Evolutionary conservation across 2,329 filamentous ascomycete species (phyloP).

Genomic region (Colletotrichum musae): DNA sequence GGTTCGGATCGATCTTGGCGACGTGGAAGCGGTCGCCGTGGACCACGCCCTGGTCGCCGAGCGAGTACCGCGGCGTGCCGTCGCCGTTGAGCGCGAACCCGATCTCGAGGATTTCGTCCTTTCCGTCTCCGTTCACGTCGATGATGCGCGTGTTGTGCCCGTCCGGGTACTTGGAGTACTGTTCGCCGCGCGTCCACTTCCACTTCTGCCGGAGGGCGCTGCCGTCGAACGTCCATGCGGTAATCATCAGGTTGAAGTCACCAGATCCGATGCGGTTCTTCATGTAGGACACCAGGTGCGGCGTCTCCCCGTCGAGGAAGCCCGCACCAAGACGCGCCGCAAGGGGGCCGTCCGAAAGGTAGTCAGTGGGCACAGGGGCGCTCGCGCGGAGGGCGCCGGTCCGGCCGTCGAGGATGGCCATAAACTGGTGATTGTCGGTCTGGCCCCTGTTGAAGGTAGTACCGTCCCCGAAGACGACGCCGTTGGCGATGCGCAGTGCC

Average conservation of each 20-base stretch:
- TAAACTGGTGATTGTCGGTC: constrained; percentile 42
- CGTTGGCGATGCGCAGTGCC: constrained; percentile 44
- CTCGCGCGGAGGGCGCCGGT: constrained; percentile 41
- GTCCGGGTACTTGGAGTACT: constrained; percentile 33
- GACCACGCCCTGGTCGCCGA: constrained; percentile 40
- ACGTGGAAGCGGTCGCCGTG: constrained; percentile 45
- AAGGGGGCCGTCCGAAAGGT: constrained; percentile 36
- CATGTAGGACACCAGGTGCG: constrained; percentile 42
- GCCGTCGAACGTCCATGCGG: constrained; percentile 44
- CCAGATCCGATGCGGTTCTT: constrained; percentile 42
- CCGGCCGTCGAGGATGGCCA: constrained; percentile 43
- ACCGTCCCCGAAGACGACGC: constrained; percentile 43
- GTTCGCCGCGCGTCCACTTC: constrained; percentile 42
- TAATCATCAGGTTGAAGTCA: constrained; percentile 35
- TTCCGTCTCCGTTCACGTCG: constrained; percentile 43
- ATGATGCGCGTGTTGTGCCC: constrained; percentile 45
- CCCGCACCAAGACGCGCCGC: constrained; percentile 42
- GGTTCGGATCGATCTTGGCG: constrained; percentile 44
- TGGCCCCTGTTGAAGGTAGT: constrained; percentile 33
- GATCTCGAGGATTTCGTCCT: constrained; percentile 44
- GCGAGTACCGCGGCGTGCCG: constrained; percentile 41
- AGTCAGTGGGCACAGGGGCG: constrained; percentile 26
- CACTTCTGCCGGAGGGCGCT: constrained; percentile 40
- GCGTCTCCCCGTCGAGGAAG: constrained; percentile 41
- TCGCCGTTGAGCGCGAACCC: constrained; percentile 45